Base-by-base conservation (phyloP, 2,329 filamentous ascomycete genomes). In the Claviceps lovelessii region DNA sequence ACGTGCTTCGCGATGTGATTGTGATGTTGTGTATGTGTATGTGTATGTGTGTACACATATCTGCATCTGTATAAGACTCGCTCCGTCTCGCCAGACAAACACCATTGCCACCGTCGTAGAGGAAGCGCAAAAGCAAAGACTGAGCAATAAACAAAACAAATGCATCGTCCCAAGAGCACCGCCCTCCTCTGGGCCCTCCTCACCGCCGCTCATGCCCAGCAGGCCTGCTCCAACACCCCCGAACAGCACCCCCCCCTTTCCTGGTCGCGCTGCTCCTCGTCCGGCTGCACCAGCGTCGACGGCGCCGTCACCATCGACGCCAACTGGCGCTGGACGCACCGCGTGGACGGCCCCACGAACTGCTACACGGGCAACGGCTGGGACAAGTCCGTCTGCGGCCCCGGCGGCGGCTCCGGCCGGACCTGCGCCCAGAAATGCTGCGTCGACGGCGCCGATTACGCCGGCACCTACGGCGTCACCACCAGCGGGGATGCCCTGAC, bases 201-300 rank as follows among this genome's bases (percentile, higher is more conserved):
- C 13, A 17, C 49, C 37, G 55, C 59, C 5, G 60, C 54, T 52
- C 59, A 58, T 33, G 76, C 75, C 56, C 79, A 83, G 64, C 70
- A 76, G 62, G 74, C 69, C 54, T 79, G 79, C 64, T 69, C 70
- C 35, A 60, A 69, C 58, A 71, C 67, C 51, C 58, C 70, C 11
- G 79, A 81, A 62, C 71, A 61, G 35, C 79, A 82, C 63, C 80
- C 79, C 19, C 56, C 71, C 33, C 67, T 83, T 61, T 72, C 66
- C 55, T 80, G 77, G 74, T 69, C 74, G 57, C 72, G 72, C 61
- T 83, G 80, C 67, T 73, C 76, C 41, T 62, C 67, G 28, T 70
- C 67, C 55, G 76, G 77, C 56, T 83, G 80, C 70, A 73, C 68
- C 31, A 69, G 65, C 53, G 72, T 77, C 60, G 61, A 63, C 45